Conservation (phyloP, 2,329 filamentous ascomycete genomes). For the Fusarium neocosmosporiellum region DNA sequence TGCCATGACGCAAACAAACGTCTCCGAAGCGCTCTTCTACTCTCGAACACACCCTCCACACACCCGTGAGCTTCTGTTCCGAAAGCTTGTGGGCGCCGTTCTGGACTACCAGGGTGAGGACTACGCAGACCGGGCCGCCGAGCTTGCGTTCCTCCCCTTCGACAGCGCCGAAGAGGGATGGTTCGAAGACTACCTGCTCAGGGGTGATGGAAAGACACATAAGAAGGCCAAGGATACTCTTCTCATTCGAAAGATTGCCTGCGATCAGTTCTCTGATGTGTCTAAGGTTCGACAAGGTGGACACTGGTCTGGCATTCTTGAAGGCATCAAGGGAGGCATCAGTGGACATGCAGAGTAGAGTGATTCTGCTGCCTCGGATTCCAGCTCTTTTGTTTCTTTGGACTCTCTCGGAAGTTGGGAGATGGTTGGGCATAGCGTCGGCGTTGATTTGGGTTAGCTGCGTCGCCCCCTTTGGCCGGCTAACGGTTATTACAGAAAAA, state of each 20-base stretch:
- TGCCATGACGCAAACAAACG: constrained; percentile 73
- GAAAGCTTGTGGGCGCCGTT: constrained; percentile 71
- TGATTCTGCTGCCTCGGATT: background rate
- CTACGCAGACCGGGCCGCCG: constrained; percentile 68
- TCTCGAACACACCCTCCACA: constrained; percentile 72
- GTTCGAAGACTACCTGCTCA: constrained; percentile 76
- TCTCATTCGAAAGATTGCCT: constrained; percentile 78
- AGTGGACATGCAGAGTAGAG: constrained; percentile 46
- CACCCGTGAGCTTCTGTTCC: constrained; percentile 73
- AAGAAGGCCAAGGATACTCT: constrained; percentile 78
- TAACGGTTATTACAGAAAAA: background rate
- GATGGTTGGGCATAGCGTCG: constrained; percentile 39
- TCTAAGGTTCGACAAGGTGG: constrained; percentile 56
- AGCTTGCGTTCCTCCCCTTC: constrained; percentile 80
- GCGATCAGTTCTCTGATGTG: constrained; percentile 66
- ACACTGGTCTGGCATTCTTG: constrained; percentile 62
- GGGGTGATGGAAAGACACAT: constrained; percentile 72
- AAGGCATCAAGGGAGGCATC: constrained; percentile 62
- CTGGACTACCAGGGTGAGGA: constrained; percentile 57
- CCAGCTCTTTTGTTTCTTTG: background rate
- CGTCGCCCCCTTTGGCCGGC: background rate
- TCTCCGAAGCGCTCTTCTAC: constrained; percentile 81
- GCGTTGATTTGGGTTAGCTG: constrained; percentile 31
- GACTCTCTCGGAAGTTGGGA: background rate
- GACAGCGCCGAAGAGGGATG: constrained; percentile 76